These are phyloP conservation scores for Cutaneotrichosporon spelunceum DNA, from an alignment of 1,284 basidiomycete genomes.

Conservation along the genomic window DNA sequence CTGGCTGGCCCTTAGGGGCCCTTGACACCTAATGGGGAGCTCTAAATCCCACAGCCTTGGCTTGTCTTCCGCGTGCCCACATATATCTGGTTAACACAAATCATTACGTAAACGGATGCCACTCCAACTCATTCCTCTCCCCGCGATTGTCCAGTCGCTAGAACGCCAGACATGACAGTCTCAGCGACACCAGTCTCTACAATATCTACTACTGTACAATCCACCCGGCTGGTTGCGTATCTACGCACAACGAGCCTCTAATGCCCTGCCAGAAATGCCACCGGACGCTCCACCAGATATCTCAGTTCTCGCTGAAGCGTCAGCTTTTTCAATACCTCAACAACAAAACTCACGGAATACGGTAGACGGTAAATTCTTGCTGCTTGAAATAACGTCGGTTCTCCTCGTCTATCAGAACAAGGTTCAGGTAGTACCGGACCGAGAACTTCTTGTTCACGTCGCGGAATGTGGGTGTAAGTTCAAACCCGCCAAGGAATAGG, in stretches of 20 bases:
- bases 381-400: constrained; percentile 59
- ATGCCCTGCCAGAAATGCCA: not conserved
- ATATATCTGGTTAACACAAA: no score
- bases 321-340: not conserved
- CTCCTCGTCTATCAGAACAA: constrained; percentile 97
- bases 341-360: constrained; percentile 23
- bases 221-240: not conserved
- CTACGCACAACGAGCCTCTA: not conserved
- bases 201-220: not conserved
- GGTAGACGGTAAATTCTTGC: constrained; percentile 50
- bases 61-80: no score
- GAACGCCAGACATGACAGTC: not conserved
- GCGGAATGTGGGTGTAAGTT: constrained; percentile 95
- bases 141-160: not conserved
- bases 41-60: no score
- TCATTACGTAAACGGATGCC: no score
- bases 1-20: no score
- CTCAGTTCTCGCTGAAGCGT: constrained; percentile 14
- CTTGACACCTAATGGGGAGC: no score
- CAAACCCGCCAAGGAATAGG: constrained; percentile 95
- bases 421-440: constrained; percentile 91
- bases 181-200: not conserved
- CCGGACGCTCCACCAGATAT: not conserved
- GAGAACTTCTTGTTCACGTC: constrained; percentile 99
- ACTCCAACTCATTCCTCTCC: no score